Base-by-base conservation (phyloP, 352 stramenopile species). In the Phytopythium vexans region DNA sequence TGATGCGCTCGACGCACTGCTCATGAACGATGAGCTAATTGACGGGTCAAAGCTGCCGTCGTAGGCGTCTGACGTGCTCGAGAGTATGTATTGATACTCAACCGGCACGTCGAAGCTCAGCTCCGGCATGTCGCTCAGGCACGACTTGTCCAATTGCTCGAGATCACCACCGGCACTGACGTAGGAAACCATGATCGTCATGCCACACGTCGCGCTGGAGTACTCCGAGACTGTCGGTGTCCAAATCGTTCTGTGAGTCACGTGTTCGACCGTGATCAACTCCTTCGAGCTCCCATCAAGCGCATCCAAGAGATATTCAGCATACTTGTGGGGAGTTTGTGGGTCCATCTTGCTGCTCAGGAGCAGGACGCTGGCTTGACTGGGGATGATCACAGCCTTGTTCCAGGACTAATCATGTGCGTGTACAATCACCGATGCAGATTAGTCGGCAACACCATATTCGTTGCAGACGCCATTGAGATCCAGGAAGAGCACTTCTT, bases 321-420 rank as follows among this genome's bases (percentile, higher is more conserved):
- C 72, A 31, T 74, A 86, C 50, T 82, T 77, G 56, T 75, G 50
- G 6, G 66, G 68, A 2, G 70, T 80, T 53, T 78, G 62, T 3
- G 72, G 62, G 15, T 82, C 70, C 27, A 86, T n/a, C 37, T 71
- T 77, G 9, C 67, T 49, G 43, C 66, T 82, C 44, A 86, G n/a
- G 27, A 86, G 41, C 4, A 86, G 40, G 15, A 83, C 72, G 38
- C 61, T 78, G 3, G 68, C 54, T 31, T 70, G 56, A 6, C 10
- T 56, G 1, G 72, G 64, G 35, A 80, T 71, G 9, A 35, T 59
- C 15, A 68, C 68, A 10, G 54, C 64, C 8, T 66, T 49, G 52
- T 80, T 79, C 69, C 69, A 86, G 58, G 77, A 81, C 41, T 72
- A 48, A 44, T 85, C 68, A 6, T 62, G 66, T 31, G 65, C 46